Percentiles rank a stretch among this genome's conserved stretches.
Conservation (phyloP, 2,329 filamentous ascomycete species). For the Aspergillus sergii region DNA sequence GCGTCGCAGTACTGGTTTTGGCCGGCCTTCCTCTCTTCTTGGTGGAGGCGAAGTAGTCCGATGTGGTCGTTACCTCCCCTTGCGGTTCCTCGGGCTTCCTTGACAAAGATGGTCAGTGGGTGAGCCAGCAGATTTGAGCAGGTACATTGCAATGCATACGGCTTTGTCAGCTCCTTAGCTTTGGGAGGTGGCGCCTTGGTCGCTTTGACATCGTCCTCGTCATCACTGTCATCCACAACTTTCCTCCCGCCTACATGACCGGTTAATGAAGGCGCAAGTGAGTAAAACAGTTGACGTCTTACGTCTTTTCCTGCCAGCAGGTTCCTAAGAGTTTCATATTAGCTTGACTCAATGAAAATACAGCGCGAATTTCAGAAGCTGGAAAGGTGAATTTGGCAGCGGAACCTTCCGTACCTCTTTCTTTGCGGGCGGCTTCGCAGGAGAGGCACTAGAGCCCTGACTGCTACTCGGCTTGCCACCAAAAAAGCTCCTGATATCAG, state of each 20-base stretch:
- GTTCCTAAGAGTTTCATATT: conserved; percentile 7
- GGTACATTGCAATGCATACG: conserved; percentile 45
- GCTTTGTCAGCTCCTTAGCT: conserved; percentile 44
- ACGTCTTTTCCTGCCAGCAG: conserved; percentile 38
- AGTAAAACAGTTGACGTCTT: conserved; percentile 17
- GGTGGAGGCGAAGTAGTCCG: conserved; percentile 63
- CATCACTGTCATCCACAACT: conserved; percentile 78
- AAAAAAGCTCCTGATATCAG: conserved; percentile 91
- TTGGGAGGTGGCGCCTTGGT: conserved; percentile 41
- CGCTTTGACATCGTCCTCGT: conserved; percentile 62
- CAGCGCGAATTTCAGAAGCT: background rate
- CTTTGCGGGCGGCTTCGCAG: conserved; percentile 46
- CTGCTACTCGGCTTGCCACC: conserved; percentile 65
- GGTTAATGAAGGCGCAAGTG: conserved; percentile 7
- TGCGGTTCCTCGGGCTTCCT: conserved; percentile 55
- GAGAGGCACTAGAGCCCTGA: conserved; percentile 54
- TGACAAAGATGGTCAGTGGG: conserved; percentile 9
- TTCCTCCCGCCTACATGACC: conserved; percentile 57
- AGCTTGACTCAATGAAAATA: background rate
- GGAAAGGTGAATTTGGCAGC: background rate
- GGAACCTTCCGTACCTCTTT: conserved; percentile 41
- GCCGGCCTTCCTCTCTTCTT: conserved; percentile 57
- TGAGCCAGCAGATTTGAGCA: background rate
- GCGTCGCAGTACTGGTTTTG: conserved; percentile 29
- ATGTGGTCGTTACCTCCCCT: conserved; percentile 62